A percentile compares a stretch with the other conserved stretches of the same genome.
Conservation (phyloP, 2,329 filamentous ascomycete species). For the Aspergillus phoenicis region DNA sequence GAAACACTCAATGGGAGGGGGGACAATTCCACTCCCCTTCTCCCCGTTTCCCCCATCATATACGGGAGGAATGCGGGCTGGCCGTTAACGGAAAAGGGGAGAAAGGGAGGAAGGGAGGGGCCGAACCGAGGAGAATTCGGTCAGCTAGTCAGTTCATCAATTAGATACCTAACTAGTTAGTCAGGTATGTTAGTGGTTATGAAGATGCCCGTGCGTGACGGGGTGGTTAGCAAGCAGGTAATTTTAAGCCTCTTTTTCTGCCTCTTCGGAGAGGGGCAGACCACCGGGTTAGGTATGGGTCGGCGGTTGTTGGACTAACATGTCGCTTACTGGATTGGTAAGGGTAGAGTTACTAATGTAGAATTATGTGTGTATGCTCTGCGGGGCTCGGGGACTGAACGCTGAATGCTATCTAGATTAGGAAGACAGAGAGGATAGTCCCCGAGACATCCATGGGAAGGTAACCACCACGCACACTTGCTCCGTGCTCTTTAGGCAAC, state of each 20-base stretch:
- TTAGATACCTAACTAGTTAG: too few species aligned
- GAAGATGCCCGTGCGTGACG: background rate
- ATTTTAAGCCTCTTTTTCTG: too few species aligned
- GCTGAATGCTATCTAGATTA: background rate
- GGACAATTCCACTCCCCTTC: too few species aligned
- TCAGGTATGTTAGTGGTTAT: background rate
- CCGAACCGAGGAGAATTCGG: background rate
- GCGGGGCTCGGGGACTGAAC: background rate
- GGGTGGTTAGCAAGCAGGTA: background rate
- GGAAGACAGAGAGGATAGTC: background rate
- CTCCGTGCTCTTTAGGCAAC: background rate
- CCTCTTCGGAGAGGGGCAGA: too few species aligned
- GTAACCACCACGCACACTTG: background rate
- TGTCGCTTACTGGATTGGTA: background rate
- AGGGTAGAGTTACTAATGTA: background rate
- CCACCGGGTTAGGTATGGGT: too few species aligned
- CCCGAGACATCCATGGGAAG: background rate
- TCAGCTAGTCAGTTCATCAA: too few species aligned
- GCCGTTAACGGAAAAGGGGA: background rate
- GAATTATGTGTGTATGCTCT: background rate
- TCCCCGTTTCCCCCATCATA: background rate
- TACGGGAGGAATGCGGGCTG: background rate
- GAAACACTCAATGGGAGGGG: background rate
- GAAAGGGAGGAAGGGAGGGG: background rate
- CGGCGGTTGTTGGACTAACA: background rate